These are phyloP conservation scores for Aleurites moluccanus DNA, from an alignment of 441 rosid species.

Conservation along the genomic window DNA sequence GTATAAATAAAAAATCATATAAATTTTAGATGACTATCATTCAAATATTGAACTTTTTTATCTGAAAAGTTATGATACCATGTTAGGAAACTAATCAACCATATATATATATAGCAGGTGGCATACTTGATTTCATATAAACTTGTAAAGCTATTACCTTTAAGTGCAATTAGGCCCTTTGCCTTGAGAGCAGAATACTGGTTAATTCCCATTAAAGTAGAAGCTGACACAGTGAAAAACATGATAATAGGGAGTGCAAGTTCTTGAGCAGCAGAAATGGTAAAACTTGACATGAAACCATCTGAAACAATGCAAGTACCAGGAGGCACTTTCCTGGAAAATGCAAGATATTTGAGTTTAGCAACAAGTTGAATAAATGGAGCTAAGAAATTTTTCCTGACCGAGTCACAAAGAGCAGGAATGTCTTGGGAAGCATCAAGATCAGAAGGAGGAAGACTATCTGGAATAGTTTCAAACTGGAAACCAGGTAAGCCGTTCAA, in stretches of 20 bases:
- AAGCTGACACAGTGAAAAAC: neutral
- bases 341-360: neutral
- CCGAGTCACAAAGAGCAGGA: neutral
- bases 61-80: too few relatives aligned
- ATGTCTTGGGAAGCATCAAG: neutral
- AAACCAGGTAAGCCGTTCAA: neutral
- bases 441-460: neutral
- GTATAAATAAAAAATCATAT: too few relatives aligned
- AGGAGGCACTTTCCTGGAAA: neutral
- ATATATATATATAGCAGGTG: too few relatives aligned
- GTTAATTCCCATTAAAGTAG: constrained; percentile 5
- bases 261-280: neutral
- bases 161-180: constrained; percentile 1
- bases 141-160: neutral
- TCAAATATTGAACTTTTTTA: too few relatives aligned
- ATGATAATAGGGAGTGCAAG: neutral
- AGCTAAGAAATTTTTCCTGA: neutral
- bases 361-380: neutral
- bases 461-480: neutral
- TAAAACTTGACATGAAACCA: neutral
- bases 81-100: too few relatives aligned
- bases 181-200: neutral
- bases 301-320: neutral
- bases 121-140: too few relatives aligned
- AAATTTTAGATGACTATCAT: too few relatives aligned